Conservation (phyloP, 2,329 filamentous ascomycete species). For the Lachnellula hyalina region DNA sequence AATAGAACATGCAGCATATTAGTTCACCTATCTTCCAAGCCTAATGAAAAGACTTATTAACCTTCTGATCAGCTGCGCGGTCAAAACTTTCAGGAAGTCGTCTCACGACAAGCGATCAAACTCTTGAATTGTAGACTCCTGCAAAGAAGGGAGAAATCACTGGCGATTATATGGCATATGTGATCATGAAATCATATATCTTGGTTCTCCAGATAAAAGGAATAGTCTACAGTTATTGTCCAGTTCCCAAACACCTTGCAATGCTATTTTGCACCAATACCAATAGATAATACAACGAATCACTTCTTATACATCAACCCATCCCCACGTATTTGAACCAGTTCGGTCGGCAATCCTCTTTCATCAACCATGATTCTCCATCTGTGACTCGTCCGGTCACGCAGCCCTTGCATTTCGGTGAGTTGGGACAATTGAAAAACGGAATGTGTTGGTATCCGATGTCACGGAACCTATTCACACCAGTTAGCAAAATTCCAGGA, state of each 20-base stretch:
- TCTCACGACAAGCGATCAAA: too few relatives aligned
- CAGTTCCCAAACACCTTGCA: slow-evolving; percentile 14
- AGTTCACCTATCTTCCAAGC: too few relatives aligned
- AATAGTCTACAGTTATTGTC: slow-evolving; percentile 5
- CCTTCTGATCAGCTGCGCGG: too few relatives aligned
- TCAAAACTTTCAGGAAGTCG: too few relatives aligned
- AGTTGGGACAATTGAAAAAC: slow-evolving; percentile 98
- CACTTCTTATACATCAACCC: slow-evolving; percentile 42
- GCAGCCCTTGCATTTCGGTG: slow-evolving; percentile 85
- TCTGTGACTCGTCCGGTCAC: slow-evolving; percentile 83
- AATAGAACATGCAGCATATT: too few relatives aligned
- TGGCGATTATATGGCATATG: neutral
- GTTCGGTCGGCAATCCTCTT: slow-evolving; percentile 89
- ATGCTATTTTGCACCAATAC: slow-evolving; percentile 7
- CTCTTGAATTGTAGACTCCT: too few relatives aligned
- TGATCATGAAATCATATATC: neutral
- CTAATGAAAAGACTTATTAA: too few relatives aligned
- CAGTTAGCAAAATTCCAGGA: slow-evolving; percentile 3
- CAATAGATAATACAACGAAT: neutral
- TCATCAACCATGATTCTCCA: slow-evolving; percentile 76
- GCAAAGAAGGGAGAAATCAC: neutral
- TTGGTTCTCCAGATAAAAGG: neutral
- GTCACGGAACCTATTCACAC: slow-evolving; percentile 77
- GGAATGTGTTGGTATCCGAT: slow-evolving; percentile 98
- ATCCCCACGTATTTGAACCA: slow-evolving; percentile 96